phyloP scores from a whole-genome alignment of 768 basidiomycete genomes.

The Boletus bicolor region DNA sequence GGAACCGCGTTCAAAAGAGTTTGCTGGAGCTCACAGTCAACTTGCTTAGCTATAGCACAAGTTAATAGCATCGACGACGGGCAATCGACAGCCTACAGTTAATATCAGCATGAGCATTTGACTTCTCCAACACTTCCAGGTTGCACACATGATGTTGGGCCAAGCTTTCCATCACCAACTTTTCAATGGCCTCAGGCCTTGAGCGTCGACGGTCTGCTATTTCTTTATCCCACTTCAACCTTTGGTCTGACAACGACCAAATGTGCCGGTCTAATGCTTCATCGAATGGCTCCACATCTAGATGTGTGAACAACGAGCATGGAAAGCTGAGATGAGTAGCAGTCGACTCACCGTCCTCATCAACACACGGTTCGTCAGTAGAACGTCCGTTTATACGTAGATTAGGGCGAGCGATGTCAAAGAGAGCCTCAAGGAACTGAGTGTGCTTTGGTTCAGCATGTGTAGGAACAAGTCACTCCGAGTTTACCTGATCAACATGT shows the following conservation, averaged over 20 bases:
- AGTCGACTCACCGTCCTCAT: constrained; percentile 47
- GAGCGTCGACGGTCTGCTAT: constrained; percentile 65
- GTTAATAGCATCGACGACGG: background rate
- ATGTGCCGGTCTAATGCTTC: constrained; percentile 81
- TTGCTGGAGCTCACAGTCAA: constrained; percentile 24
- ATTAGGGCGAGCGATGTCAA: constrained; percentile 64
- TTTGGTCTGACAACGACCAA: constrained; percentile 74
- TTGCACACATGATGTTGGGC: constrained; percentile 33
- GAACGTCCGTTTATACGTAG: constrained; percentile 78
- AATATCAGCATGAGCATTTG: background rate
- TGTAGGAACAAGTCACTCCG: background rate
- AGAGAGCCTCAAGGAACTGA: constrained; percentile 62
- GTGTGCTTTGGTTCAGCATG: background rate
- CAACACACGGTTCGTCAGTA: constrained; percentile 58
- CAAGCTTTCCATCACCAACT: constrained; percentile 38
- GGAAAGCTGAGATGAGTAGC: background rate
- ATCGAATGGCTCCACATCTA: constrained; percentile 79
- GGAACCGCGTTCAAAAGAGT: constrained; percentile 36
- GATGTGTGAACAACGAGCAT: background rate
- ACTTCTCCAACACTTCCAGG: constrained; percentile 21
- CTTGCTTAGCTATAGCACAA: constrained; percentile 15
- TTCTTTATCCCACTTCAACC: constrained; percentile 71
- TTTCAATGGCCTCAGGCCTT: constrained; percentile 53
- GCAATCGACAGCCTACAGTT: constrained; percentile 9
- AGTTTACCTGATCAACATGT: constrained; percentile 49